A percentile compares a stretch with the other conserved stretches of the same genome.
Evolutionary conservation across 257 asterid species (phyloP).

Genomic region (Craterostigma plantagineum): DNA sequence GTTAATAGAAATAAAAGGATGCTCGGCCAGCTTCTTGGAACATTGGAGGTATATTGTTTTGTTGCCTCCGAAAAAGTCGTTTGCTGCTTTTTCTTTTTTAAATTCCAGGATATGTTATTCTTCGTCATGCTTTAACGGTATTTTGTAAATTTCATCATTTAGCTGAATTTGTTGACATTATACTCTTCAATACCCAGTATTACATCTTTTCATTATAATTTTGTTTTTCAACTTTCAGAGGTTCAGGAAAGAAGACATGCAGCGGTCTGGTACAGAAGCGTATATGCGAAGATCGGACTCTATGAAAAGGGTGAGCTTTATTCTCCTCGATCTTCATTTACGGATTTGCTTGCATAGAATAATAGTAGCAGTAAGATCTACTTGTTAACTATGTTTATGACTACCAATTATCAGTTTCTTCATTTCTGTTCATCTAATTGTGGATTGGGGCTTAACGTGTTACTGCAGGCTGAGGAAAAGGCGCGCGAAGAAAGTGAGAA

Average conservation of each 20-base stretch:
- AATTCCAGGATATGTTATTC: no score
- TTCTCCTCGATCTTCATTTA: slow-evolving; percentile 1
- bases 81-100: neutral
- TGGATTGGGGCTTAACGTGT: no score
- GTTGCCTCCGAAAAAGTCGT: no score
- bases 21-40: slow-evolving; percentile 94
- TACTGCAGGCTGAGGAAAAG: slow-evolving; percentile 87
- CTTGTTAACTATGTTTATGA: neutral
- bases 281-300: slow-evolving; percentile 92
- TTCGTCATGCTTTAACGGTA: no score
- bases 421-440: neutral
- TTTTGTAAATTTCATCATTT: no score
- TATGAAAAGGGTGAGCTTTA: slow-evolving; percentile 54
- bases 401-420: neutral
- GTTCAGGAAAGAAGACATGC: slow-evolving; percentile 81
- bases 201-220: slow-evolving; percentile 5
- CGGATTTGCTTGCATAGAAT: slow-evolving; percentile 1
- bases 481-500: slow-evolving; percentile 95
- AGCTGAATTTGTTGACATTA: no score
- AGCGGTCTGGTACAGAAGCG: slow-evolving; percentile 76
- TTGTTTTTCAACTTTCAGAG: slow-evolving; percentile 33
- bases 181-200: neutral
- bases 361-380: neutral
- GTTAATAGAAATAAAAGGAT: slow-evolving; percentile 92
- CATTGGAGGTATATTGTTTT: slow-evolving; percentile 57